Base-by-base conservation (phyloP, 805 yeast genomes). In the Hanseniaspora mollemarum region DNA sequence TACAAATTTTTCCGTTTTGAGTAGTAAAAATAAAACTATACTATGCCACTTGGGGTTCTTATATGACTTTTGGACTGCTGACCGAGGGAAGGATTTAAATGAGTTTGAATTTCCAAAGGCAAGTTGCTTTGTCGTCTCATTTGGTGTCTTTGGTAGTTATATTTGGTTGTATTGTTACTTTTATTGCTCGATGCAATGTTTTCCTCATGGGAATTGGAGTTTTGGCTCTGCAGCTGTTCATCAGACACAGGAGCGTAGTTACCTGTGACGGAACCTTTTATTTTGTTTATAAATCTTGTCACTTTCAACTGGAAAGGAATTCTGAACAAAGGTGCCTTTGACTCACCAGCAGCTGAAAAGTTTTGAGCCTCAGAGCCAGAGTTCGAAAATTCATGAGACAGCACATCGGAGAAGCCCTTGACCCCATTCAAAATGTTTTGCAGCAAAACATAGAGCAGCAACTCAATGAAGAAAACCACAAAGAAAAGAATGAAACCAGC, bases 401-500 rank as follows among this genome's bases (percentile, higher is more conserved):
- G n/a, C n/a, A n/a, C n/a, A n/a, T n/a, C n/a, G n/a, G n/a, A n/a
- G n/a, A n/a, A n/a, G n/a, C n/a, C n/a, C n/a, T n/a, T n/a, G n/a
- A n/a, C n/a, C n/a, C 36, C n/a, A 22, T 38, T 24, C 12, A 39
- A 4, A 24, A 8, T 10, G 35, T 57, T 59, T 48, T 68, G 61
- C 40, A 71, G 54, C 69, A 69, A 69, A 39, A 67, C 57, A 56
- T 73, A 73, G 13, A 76, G 58, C 44, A 70, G 59, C 57, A 72
- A 76, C 60, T 77, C 81, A 10, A 67, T 59, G 52, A 64, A 71
- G n/a, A 76, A 60, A 12, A 77, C 54, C 10, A 66, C 49, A 38
- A 69, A 67, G 2, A 80, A 87, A 44, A 81, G 60, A 16, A 75
- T 54, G 56, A 83, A 79, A 1, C 95, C 95, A 13, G 75, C 76